Evolutionary conservation across 2,329 filamentous ascomycete species (phyloP).

Genomic region (Diplodia corticola): DNA sequence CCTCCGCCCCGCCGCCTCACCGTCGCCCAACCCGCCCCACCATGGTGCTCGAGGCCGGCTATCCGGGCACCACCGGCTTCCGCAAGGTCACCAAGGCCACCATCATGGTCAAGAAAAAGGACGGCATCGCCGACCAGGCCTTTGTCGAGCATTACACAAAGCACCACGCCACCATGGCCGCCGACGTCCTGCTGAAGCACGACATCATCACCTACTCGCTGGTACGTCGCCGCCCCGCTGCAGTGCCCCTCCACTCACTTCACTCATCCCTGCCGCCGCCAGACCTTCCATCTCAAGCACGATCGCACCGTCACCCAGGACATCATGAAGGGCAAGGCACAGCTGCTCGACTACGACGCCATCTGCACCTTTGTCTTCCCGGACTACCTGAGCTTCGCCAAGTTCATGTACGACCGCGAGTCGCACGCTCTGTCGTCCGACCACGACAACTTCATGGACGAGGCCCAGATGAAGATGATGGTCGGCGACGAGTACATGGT

Average conservation of each 20-base stretch:
- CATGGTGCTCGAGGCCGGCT: constrained; percentile 48
- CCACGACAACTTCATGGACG: constrained; percentile 44
- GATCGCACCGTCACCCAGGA: constrained; percentile 48
- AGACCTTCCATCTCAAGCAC: constrained; percentile 49
- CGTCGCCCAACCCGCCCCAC: neutral
- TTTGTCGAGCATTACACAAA: constrained; percentile 51
- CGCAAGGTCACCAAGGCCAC: constrained; percentile 50
- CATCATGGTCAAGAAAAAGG: constrained; percentile 50
- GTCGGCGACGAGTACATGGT: constrained; percentile 48
- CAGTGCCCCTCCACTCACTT: constrained; percentile 13
- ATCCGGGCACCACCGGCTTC: constrained; percentile 47
- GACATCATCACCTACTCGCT: constrained; percentile 49
- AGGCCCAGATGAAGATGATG: constrained; percentile 47
- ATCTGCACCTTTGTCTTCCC: constrained; percentile 52
- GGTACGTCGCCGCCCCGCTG: constrained; percentile 32
- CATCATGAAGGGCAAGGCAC: constrained; percentile 48
- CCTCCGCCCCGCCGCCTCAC: neutral
- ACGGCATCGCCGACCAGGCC: constrained; percentile 46
- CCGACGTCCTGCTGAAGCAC: constrained; percentile 46
- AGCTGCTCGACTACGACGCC: constrained; percentile 48
- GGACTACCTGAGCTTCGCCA: constrained; percentile 48
- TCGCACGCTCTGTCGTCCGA: constrained; percentile 42
- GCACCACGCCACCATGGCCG: constrained; percentile 46
- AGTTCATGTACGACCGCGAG: constrained; percentile 49
- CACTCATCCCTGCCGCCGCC: neutral